Base-by-base conservation (phyloP, 2,329 filamentous ascomycete species). In the Fusarium protoensiforme region DNA sequence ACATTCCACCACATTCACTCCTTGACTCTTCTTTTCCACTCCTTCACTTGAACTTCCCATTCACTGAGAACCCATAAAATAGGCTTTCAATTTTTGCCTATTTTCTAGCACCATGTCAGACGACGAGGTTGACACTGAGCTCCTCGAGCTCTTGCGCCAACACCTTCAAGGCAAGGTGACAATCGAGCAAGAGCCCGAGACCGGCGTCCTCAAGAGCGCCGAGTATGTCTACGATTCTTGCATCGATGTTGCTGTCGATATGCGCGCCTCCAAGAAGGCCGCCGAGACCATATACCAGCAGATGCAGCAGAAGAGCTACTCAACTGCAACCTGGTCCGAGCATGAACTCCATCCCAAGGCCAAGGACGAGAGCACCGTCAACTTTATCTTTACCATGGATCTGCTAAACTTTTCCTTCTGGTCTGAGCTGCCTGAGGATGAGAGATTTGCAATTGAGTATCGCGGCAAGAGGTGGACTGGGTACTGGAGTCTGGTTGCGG, bases 321-420 rank as follows among this genome's bases (percentile, higher is more conserved):
- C 94, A 6, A 94, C 94, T 0, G 90, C 93, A 69, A 93, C 91
- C 10, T 99, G 96, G 96, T 90, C 93, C 16, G 89, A 93, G 78
- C 95, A 98, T 81, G 93, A 96, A 80, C 86, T 99, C 41, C 96
- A 99, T 78, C 96, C 96, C 2, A 93, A 95, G 81, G 78, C 89
- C 46, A 94, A 94, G 79, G 92, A 97, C 79, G 93, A 94, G 78
- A 88, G 83, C 59, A 95, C 94, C 0, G 90, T 97, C 24, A 92
- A 94, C 72, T 98, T 99, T 80, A 96, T 99, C 77, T 98, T 99
- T 81, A 94, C 94, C 22, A 97, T 99, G 94, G 96, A 99, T 81
- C 83, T 99, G 31, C 85, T 99, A 59, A 99, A 99, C 81, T 99
- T 98, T 80, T 97, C 92, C 24, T 99, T 99, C 82, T 99, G 96